Evolutionary conservation across 805 yeast species (phyloP).

Genomic region (Barnettozyma sucrosica): DNA sequence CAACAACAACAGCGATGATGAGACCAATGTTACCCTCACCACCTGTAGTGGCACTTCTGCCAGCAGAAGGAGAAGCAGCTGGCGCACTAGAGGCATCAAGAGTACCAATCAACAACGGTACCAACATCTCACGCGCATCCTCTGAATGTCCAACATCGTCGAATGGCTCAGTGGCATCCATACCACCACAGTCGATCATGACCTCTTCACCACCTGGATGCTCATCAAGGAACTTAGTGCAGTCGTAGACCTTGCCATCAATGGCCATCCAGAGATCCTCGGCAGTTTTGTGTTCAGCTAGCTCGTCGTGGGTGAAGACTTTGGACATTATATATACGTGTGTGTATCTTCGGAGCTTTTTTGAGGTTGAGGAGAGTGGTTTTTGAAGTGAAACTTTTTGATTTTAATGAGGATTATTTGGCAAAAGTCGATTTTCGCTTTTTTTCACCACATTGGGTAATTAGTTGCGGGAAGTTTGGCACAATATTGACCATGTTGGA

Average conservation of each 20-base stretch:
- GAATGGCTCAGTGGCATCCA: conserved; percentile 79
- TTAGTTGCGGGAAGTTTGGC: not conserved
- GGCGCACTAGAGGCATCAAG: conserved; percentile 57
- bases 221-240: conserved; percentile 50
- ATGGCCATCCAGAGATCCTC: conserved; percentile 83
- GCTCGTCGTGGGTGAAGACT: conserved; percentile 58
- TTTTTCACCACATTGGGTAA: conserved; percentile 3
- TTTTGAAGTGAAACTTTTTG: not conserved
- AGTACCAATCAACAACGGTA: conserved; percentile 66
- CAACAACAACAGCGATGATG: conserved; percentile 17
- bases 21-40: conserved; percentile 24
- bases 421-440: not conserved
- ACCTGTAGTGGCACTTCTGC: conserved; percentile 22
- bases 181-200: conserved; percentile 73
- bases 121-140: conserved; percentile 79
- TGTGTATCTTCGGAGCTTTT: not conserved
- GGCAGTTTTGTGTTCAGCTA: conserved; percentile 64
- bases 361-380: not conserved
- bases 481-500: not conserved
- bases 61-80: conserved; percentile 16
- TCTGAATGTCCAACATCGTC: conserved; percentile 96
- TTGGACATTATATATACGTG: conserved; percentile 35
- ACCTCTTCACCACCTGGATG: conserved; percentile 88
- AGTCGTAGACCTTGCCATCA: conserved; percentile 81
- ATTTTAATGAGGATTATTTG: not conserved